Percentiles rank a stretch among this genome's conserved stretches.
Conservation (phyloP, 202 grass and related monocot species). For the Panicum hallii region DNA sequence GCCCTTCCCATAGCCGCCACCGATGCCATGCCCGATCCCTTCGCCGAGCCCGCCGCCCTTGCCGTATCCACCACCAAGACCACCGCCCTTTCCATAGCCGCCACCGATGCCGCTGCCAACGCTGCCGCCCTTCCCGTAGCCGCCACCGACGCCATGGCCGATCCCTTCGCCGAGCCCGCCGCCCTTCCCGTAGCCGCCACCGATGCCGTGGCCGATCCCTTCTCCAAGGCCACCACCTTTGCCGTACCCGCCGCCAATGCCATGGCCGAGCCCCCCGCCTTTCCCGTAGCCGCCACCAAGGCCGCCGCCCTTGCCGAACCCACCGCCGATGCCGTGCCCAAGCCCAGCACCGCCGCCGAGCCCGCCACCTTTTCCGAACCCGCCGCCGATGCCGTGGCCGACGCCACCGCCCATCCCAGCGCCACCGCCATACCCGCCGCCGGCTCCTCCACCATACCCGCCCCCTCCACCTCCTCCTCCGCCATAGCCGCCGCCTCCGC, state of each 20-base stretch:
- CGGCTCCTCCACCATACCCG: not conserved
- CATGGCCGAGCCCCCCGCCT: not conserved
- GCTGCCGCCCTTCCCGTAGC: not conserved
- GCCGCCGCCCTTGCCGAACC: constrained; percentile 19
- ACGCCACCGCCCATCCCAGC: constrained; percentile 1
- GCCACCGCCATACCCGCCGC: not conserved
- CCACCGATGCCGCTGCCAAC: constrained; percentile 22
- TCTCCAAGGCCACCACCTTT: not conserved
- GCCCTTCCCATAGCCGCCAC: not conserved
- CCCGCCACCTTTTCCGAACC: constrained; percentile 31
- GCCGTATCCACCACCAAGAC: not conserved
- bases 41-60: constrained; percentile 13
- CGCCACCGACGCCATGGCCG: not conserved
- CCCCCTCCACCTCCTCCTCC: not conserved
- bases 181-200: constrained; percentile 33
- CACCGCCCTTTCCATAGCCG: not conserved
- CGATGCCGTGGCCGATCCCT: constrained; percentile 32
- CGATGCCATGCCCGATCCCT: not conserved
- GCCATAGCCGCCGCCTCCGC: not conserved
- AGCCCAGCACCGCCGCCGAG: constrained; percentile 23
- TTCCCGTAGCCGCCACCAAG: constrained; percentile 11
- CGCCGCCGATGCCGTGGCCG: constrained; percentile 25
- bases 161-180: not conserved
- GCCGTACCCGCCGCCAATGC: not conserved
- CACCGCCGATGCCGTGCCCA: constrained; percentile 5